Evolutionary conservation across 139 green algal species (phyloP), one percentile per base, ranked within the genome.

Genomic region (Chlamydomonas sphaeroides): DNA sequence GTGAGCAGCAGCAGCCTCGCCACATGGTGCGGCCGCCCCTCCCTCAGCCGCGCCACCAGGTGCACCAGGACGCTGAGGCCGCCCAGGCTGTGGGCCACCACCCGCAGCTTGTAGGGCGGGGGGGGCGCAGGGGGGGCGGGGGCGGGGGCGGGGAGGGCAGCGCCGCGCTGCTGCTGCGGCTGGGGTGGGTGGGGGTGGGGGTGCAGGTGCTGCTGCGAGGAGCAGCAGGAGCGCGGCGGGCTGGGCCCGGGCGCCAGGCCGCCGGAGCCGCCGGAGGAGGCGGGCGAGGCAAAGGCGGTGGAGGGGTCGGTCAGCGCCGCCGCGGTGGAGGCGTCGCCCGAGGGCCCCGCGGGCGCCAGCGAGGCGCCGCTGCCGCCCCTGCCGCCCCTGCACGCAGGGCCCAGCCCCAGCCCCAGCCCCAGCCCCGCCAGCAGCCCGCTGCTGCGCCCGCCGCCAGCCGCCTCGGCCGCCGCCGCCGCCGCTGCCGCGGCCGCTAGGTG

Each of bases 1-100:
- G 89, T 95, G 51, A 98, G 88, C 71, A 98, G 88, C 36, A 98
- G 88, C 61, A 98, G 83, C 38, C 92, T 87, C 33, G 71, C 79
- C 28, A 98, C 72, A 73, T 89, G 88, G 56, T 95, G 90, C 2
- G 91, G 90, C n/a, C 53, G 62, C 38, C 68, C 84, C 68, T 84
- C 59, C 20, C 77, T 26, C 77, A 75, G 48, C n/a, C 77, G 49
- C 25, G 84, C 86, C 4, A 93, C 79, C 23, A 89, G 67, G 87
- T 96, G 91, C 10, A 97, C 87, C 28, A 97, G 85, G 80, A 93
- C 39, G 18, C 80, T 87, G 48, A 92, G 90, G n/a, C 91, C 94
- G 0, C 94, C 94, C 68, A 97, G 79, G 74, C 81, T 92, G 91
- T 97, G 94, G 0, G 82, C 90, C 2, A 97, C 90, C 2, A 78